phyloP scores from a whole-genome alignment of 495 filamentous ascomycete genomes.

The Lophium mytilinum region DNA sequence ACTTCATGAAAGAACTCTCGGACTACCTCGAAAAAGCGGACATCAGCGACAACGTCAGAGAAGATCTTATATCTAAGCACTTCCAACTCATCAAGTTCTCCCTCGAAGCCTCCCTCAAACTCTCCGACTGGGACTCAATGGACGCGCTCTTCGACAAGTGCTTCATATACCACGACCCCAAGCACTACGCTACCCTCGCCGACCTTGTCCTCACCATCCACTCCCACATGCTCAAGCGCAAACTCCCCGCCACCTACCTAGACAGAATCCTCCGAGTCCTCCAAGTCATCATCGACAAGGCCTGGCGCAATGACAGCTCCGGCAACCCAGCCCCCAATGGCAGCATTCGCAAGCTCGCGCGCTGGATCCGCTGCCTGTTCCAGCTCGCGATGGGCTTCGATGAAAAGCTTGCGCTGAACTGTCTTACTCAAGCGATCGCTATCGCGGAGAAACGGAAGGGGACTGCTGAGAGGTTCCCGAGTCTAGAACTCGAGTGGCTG shows the following conservation, averaged over 20 bases:
- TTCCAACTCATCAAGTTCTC: conserved; percentile 59
- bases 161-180: conserved; percentile 19
- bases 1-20: conserved; percentile 41
- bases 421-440: conserved; percentile 30
- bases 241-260: too few species aligned
- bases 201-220: conserved; percentile 32
- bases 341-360: conserved; percentile 49
- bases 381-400: conserved; percentile 47
- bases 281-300: conserved; percentile 54
- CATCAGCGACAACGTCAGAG: conserved; percentile 38
- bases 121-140: conserved; percentile 63
- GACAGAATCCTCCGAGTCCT: not conserved
- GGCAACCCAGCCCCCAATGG: too few species aligned
- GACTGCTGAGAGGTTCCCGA: conserved; percentile 46
- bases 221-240: conserved; percentile 5
- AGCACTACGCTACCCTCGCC: conserved; percentile 30
- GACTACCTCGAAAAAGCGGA: conserved; percentile 14
- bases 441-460: conserved; percentile 25
- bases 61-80: conserved; percentile 54
- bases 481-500: conserved; percentile 70
- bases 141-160: conserved; percentile 47
- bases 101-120: conserved; percentile 61
- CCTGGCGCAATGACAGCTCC: conserved; percentile 44
- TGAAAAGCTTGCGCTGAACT: conserved; percentile 26
- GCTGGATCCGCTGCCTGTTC: conserved; percentile 68